Evolutionary conservation across 2,329 filamentous ascomycete genomes (phyloP).

Genomic region (Xylariaceae sp.): DNA sequence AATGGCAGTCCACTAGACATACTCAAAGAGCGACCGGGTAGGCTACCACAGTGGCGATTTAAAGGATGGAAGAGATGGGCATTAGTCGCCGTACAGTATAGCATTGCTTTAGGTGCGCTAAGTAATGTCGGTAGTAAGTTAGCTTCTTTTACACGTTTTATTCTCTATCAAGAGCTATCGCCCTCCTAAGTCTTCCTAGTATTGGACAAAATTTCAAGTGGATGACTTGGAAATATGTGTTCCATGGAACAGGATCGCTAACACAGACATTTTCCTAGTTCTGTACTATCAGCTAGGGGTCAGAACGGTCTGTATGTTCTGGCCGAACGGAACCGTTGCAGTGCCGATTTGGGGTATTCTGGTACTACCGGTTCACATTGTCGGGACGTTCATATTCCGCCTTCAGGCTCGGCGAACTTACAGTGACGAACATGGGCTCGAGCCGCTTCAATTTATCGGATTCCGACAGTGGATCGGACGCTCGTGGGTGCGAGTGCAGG

Average conservation of each 20-base stretch:
- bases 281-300: constrained; percentile 10
- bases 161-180: too few relatives aligned
- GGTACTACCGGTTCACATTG: constrained; percentile 7
- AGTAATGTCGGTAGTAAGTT: neutral
- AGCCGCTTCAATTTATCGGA: too few relatives aligned
- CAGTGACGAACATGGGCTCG: neutral
- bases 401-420: neutral
- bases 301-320: constrained; percentile 13
- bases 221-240: too few relatives aligned
- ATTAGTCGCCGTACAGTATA: neutral
- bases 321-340: neutral
- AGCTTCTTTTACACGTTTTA: neutral
- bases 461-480: neutral
- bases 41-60: neutral
- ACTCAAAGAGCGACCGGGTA: neutral
- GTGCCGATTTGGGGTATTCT: constrained; percentile 5
- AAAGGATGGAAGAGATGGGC: neutral
- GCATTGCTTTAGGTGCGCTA: neutral
- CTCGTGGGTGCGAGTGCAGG: neutral
- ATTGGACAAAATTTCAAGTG: too few relatives aligned
- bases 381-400: neutral
- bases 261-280: too few relatives aligned
- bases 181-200: too few relatives aligned
- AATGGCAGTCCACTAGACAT: neutral
- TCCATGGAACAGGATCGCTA: too few relatives aligned